Base-by-base conservation (phyloP, 2,329 filamentous ascomycete genomes). In the Aspergillus neotritici region DNA sequence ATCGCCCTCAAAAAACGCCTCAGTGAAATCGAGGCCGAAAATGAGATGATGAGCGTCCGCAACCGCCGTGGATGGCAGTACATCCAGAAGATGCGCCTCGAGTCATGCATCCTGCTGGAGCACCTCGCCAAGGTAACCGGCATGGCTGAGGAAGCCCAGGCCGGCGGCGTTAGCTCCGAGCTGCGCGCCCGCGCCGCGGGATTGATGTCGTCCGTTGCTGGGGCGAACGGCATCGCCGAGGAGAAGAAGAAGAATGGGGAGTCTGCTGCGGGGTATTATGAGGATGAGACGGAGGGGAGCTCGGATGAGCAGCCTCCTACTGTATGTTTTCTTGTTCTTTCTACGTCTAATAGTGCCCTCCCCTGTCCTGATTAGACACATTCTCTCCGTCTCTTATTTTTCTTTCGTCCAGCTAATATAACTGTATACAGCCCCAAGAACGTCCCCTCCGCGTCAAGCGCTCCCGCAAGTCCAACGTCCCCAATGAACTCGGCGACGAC, bases 1-100 rank as follows among this genome's bases (percentile, higher is more conserved):
- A 88, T 96, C 63, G 86, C 94, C 57, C 79, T 98, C 15, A 94
- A 94, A 71, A 86, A 87, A 57, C 86, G 93, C 48, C 87, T 93
- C 51, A 86, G 83, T 64, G 90, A 96, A 65, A 87, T 97, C 57
- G 90, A 97, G 65, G 83, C 88, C 47, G 84, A 88, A 61, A 96
- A 96, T 65, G 89, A 95, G 57, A 79, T 86, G 44, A 84, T 87
- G 36, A 81, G 87, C 41, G 73, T 87, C 41, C 85, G 88, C 40
- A 85, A 95, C 51, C 75, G 79, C 32, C 84, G 90, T 37, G 80
- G 94, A 49, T 83, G 86, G 66, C 83, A 90, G 51, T 86, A 87
- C 59, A 84, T 96, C 54, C 85, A 94, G 65, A 96, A 97, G 71
- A 81, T 94, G 76, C 84, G 93, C 38, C 78, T 97, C 3, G 66